Evolutionary conservation across 1,284 basidiomycete genomes (phyloP).

Genomic region (Ganoderma multipileum): DNA sequence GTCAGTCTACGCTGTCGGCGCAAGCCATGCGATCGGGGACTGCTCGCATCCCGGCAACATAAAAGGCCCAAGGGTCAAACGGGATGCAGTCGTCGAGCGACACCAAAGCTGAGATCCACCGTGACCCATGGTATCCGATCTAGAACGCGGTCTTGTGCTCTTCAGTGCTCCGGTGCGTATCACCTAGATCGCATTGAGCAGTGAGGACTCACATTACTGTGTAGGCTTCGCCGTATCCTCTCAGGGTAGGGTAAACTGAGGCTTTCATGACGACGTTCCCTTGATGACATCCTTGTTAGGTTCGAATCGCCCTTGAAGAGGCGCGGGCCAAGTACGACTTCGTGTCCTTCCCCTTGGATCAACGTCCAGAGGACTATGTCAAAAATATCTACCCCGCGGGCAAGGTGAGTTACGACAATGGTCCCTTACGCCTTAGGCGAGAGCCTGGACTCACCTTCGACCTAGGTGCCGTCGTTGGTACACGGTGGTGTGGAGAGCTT

Average conservation of each 20-base stretch:
- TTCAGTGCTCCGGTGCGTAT: slow-evolving; percentile 3
- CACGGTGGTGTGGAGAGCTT: slow-evolving; percentile 59
- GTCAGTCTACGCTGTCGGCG: background rate
- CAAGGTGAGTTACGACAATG: slow-evolving; percentile 35
- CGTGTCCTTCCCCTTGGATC: slow-evolving; percentile 31
- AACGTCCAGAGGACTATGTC: slow-evolving; percentile 45
- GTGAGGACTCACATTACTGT: background rate
- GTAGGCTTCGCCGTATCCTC: slow-evolving; percentile 1
- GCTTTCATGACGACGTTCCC: background rate
- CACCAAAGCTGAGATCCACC: background rate
- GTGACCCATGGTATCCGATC: background rate
- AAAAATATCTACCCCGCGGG: slow-evolving; percentile 45
- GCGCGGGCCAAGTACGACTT: slow-evolving; percentile 28
- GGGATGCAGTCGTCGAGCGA: background rate
- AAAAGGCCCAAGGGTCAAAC: background rate
- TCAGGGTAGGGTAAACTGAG: background rate
- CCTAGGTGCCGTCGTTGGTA: slow-evolving; percentile 53
- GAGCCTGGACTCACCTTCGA: background rate
- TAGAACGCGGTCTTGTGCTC: background rate
- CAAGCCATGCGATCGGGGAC: background rate
- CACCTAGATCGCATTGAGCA: background rate
- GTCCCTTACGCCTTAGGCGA: background rate
- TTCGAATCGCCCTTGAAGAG: slow-evolving; percentile 21
- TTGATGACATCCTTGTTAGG: background rate
- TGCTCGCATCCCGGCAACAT: background rate